Evolutionary conservation across 208 protist genomes (phyloP), one percentile per base, ranked within the genome.

Genomic region (Wallacemonas sp.): DNA sequence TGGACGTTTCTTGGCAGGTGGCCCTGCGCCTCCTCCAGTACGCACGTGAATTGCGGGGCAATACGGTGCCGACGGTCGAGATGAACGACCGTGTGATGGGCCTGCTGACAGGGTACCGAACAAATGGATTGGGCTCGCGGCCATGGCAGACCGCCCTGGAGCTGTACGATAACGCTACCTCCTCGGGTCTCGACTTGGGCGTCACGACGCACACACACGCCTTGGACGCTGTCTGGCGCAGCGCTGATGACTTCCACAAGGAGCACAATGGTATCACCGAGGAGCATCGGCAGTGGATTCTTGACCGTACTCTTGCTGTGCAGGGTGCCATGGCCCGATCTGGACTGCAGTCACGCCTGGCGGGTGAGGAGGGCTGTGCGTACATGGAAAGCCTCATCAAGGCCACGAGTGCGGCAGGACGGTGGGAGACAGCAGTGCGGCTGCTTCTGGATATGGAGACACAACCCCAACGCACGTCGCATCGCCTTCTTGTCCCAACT

Each of bases 141-240:
- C 86, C 89, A 39, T 95, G 89, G 86, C 8, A 11, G 47, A 19
- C 33, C 53, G 89, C 89, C 33, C 65, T 91, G 30, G 19, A 47
- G 42, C 44, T 95, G 31, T 95, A 95, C 76, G 54, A 77, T 19
- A 0, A 55, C 17, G 65, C 76, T 15, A 36, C 75, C 17, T 11
- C 14, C 11, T 82, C 79, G 9, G 89, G 84, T 11, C 87, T 91
- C 59, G 79, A 86, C 0, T 63, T 74, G 1, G 84, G 69, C 0
- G 47, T 90, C 17, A 74, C 75, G 28, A 84, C 84, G 1, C 84
- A 95, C 70, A 75, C 86, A 2, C 72, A 80, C 42, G 89, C 89
- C 11, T 62, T 95, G 19, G 86, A 93, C 41, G 89, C 89, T 0
- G 62, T 95, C n/a, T 95, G 89, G 86, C 84, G 89, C 31, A 74